phyloP scores from a whole-genome alignment of 805 yeast genomes.

The Candida broadrunensis region DNA sequence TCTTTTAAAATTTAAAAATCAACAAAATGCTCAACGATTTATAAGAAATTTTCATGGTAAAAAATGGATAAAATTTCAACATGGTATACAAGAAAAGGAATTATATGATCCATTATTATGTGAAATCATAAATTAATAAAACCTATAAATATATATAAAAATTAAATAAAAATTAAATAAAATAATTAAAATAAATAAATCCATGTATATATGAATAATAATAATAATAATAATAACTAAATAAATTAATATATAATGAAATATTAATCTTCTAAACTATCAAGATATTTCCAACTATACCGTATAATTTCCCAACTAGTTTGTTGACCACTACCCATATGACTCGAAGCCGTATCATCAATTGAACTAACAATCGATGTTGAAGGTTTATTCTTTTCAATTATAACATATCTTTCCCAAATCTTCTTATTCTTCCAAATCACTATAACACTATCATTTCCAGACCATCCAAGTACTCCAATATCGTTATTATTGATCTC shows the following conservation, averaged over 20 bases:
- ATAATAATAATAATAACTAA: too few relatives aligned
- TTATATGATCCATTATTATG: slow-evolving; percentile 37
- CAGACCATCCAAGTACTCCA: slow-evolving; percentile 65
- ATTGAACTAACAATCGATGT: neutral
- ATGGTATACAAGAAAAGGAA: slow-evolving; percentile 20
- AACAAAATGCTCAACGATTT: slow-evolving; percentile 48
- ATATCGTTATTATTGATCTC: slow-evolving; percentile 20
- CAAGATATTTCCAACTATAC: slow-evolving; percentile 25
- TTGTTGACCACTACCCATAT: too few relatives aligned
- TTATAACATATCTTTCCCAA: slow-evolving; percentile 84
- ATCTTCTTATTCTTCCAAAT: slow-evolving; percentile 71
- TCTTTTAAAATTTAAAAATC: slow-evolving; percentile 44
- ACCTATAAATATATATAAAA: too few relatives aligned
- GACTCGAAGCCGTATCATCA: neutral
- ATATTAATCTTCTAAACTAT: slow-evolving; percentile 7
- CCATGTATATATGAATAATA: neutral
- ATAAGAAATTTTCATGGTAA: slow-evolving; percentile 53
- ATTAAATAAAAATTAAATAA: too few relatives aligned
- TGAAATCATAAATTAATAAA: slow-evolving; percentile 26
- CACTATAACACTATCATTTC: slow-evolving; percentile 67
- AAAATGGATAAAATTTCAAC: slow-evolving; percentile 24
- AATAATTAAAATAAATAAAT: too few relatives aligned
- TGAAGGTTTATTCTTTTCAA: slow-evolving; percentile 37
- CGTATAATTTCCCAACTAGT: slow-evolving; percentile 18
- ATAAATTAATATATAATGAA: too few relatives aligned